Base-by-base conservation (phyloP, 2,329 filamentous ascomycete genomes). In the Fusarium kyushuense region DNA sequence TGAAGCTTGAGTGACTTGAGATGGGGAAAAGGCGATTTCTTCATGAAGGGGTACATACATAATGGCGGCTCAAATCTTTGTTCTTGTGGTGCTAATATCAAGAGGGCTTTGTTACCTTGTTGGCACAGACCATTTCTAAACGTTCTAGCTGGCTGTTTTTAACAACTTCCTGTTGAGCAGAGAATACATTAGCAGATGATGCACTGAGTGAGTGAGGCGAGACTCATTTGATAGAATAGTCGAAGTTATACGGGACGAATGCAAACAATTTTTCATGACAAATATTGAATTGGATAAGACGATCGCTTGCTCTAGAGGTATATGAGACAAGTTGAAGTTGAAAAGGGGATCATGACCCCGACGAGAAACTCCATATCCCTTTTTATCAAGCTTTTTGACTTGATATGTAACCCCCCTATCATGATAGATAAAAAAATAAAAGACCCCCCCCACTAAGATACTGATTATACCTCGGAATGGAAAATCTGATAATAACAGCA, bases 251-350 rank as follows among this genome's bases (percentile, higher is more conserved):
- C 42, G 32, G 17, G 32, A 54, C 29, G 23, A 54, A 54, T 42
- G 27, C 23, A 49, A 32, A 27, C 19, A 41, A 30, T 41, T 17
- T 29, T 56, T 58, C 19, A 58, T 56, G 54, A 59, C 35, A 64
- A 66, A 68, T 61, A 48, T 59, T 58, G 48, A 55, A 62, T 70
- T 60, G 46, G 47, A 60, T 67, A 63, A 70, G 53, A 70, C 54
- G 59, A 67, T 61, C 62, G 70, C 70, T 70, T 71, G 70, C 68
- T 73, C 70, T 72, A 72, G 61, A 72, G 71, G 69, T 73, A 72
- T 72, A 69, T 70, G 58, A 59, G 59, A 63, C 56, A 61, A 70
- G 58, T 42, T 58, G 33, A 67, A 55, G 58, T 60, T 23, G 46
- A 58, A 62, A 69, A 47, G 47, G 56, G 58, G 47, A 43, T 38